Evolutionary conservation across 441 rosid genomes (phyloP).

Genomic region (Pelargonium cotyledonis): DNA sequence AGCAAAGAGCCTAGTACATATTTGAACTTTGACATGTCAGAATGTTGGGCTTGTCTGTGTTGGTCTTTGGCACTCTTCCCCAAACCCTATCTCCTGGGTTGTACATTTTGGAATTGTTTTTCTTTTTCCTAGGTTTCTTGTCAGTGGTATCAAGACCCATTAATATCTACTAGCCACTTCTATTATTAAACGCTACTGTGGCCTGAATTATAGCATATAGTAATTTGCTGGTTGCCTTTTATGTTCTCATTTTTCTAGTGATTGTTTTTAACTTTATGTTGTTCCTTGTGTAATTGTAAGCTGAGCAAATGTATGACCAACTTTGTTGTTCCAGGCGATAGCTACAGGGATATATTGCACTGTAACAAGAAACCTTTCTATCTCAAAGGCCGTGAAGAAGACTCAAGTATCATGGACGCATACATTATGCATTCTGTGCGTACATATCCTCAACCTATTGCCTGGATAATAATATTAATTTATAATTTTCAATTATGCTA

Average conservation of each 20-base stretch:
- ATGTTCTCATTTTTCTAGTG: neutral
- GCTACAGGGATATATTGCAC: slow-evolving; percentile 78
- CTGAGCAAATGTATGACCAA: neutral
- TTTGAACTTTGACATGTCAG: neutral
- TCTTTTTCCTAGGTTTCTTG: too few relatives aligned
- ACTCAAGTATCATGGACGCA: slow-evolving; percentile 64
- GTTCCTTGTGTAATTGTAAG: neutral
- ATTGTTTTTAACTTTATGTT: neutral
- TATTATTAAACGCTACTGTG: neutral
- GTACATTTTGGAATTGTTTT: neutral
- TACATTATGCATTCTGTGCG: slow-evolving; percentile 86
- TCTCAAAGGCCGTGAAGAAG: slow-evolving; percentile 66
- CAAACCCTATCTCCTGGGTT: neutral
- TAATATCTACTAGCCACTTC: too few relatives aligned
- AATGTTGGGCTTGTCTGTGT: neutral
- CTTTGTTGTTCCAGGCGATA: slow-evolving; percentile 43
- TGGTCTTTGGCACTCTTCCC: neutral
- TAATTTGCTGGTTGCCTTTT: neutral
- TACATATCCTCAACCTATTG: slow-evolving; percentile 14
- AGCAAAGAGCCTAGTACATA: neutral
- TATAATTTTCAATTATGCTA: neutral
- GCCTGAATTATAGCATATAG: neutral
- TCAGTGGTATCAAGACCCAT: too few relatives aligned
- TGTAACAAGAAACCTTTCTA: slow-evolving; percentile 86
- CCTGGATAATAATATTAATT: neutral